Evolutionary conservation across 345 rosid genomes (phyloP), one percentile per base, ranked within the genome.

Genomic region (Dovyalis caffra): DNA sequence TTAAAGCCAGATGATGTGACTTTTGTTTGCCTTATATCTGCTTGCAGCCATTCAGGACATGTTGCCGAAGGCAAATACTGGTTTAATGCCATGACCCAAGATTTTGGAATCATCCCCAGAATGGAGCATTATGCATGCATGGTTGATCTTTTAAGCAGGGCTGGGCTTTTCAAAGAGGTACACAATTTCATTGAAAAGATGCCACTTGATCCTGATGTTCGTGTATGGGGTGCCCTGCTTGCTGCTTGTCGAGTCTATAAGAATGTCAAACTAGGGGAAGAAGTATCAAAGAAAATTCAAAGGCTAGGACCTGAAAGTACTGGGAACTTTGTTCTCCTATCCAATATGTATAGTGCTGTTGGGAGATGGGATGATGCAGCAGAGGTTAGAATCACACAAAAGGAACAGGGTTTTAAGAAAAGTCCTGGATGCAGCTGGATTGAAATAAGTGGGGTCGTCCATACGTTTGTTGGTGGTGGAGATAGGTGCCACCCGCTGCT

Each of bases 11-110:
- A 87, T 6, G 86, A 71, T 57, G 80, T 87, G 65, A 87, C 89
- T 72, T 88, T 90, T 75, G 71, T 90, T 69, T 79, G 74, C 64
- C 82, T 88, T 69, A 70, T 88, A 64, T 85, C 86, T 74, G 92
- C 94, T 67, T 90, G 94, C 51, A 82, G 90, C 80, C 94, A 90
- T 76, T 87, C 90, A 25, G 94, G 94, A 76, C 87, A 87, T 32
- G 87, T 88, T 14, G 67, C 40, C 18, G 92, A 88, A 80, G 92
- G 94, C 58, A 82, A 81, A 71, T 58, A 51, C 20, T 82, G 72
- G 74, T 90, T 88, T 76, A 67, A 69, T 62, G 65, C 71, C 51
- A 87, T 88, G 94, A 34, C 53, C 70, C 71, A 43, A 38, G 83
- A 77, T 38, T 86, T 85, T 75, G 62, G 70, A 28, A 80, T 86